phyloP scores from a whole-genome alignment of 1,284 basidiomycete species.

The Flammula alnicola region DNA sequence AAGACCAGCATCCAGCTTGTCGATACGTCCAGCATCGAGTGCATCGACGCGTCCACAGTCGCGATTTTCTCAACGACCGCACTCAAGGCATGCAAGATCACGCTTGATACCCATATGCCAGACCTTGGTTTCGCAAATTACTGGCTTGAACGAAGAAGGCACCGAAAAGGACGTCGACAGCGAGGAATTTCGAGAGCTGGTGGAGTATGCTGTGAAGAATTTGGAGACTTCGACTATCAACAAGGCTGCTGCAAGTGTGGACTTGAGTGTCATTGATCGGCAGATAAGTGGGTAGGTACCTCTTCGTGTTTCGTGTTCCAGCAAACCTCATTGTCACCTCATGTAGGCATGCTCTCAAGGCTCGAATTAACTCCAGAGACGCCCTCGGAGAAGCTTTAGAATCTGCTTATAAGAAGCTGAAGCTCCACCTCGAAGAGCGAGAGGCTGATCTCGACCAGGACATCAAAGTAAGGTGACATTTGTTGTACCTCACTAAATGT shows the following conservation, averaged over 20 bases:
- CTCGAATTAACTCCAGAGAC: slow-evolving; percentile 68
- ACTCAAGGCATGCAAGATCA: slow-evolving; percentile 56
- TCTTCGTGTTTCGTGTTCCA: slow-evolving; percentile 5
- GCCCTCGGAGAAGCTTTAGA: slow-evolving; percentile 61
- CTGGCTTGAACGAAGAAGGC: slow-evolving; percentile 42
- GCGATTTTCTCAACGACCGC: slow-evolving; percentile 56
- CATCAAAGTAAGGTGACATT: slow-evolving; percentile 52
- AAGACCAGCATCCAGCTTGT: slow-evolving; percentile 31
- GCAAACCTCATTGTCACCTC: slow-evolving; percentile 12
- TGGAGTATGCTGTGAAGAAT: slow-evolving; percentile 58
- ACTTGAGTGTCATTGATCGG: slow-evolving; percentile 57
- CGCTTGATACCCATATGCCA: slow-evolving; percentile 60
- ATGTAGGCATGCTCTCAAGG: slow-evolving; percentile 64
- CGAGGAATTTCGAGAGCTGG: slow-evolving; percentile 50
- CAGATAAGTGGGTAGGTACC: slow-evolving; percentile 60
- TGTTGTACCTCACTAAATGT: slow-evolving; percentile 11
- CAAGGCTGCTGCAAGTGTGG: slow-evolving; percentile 59
- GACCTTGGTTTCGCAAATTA: slow-evolving; percentile 58
- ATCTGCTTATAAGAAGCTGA: slow-evolving; percentile 53
- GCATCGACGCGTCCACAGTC: slow-evolving; percentile 51
- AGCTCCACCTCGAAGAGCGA: slow-evolving; percentile 45
- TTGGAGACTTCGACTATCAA: slow-evolving; percentile 47
- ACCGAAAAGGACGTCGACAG: slow-evolving; percentile 45
- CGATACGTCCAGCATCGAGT: slow-evolving; percentile 40
- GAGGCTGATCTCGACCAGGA: slow-evolving; percentile 66